Evolutionary conservation across 1,139 yeast genomes (phyloP).

Genomic region (Pneumocystis jirovecii): DNA sequence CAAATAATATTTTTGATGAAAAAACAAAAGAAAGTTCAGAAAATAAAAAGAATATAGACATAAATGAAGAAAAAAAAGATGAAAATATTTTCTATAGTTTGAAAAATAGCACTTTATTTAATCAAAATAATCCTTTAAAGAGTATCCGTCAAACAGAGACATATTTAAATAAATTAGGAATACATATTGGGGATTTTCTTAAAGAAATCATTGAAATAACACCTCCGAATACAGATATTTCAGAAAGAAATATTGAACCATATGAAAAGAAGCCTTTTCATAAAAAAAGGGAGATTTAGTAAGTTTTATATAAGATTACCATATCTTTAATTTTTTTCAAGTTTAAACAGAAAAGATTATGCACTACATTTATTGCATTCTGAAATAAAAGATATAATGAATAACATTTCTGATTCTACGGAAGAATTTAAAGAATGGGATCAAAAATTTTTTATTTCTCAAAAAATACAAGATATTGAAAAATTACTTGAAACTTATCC

Average conservation of each 20-base stretch:
- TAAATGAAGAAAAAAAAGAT: no score
- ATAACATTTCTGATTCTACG: background rate
- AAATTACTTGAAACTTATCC: background rate
- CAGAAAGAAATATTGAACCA: no score
- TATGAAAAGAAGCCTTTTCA: background rate
- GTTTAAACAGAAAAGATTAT: background rate
- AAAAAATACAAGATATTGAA: background rate
- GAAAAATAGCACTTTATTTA: background rate
- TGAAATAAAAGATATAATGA: background rate
- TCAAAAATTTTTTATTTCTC: background rate
- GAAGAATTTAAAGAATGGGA: background rate
- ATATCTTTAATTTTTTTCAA: background rate
- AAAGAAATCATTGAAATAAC: background rate
- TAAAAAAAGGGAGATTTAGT: background rate
- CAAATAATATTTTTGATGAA: background rate
- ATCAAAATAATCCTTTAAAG: background rate
- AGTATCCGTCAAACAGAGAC: background rate
- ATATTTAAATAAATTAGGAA: background rate
- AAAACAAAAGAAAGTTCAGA: background rate
- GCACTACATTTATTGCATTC: background rate
- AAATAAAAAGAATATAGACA: background rate
- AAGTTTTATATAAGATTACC: background rate
- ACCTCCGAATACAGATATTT: no score
- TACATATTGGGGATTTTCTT: background rate
- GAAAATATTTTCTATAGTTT: background rate